Conservation (phyloP, 1,284 basidiomycete genomes). For the Trametes pubescens region DNA sequence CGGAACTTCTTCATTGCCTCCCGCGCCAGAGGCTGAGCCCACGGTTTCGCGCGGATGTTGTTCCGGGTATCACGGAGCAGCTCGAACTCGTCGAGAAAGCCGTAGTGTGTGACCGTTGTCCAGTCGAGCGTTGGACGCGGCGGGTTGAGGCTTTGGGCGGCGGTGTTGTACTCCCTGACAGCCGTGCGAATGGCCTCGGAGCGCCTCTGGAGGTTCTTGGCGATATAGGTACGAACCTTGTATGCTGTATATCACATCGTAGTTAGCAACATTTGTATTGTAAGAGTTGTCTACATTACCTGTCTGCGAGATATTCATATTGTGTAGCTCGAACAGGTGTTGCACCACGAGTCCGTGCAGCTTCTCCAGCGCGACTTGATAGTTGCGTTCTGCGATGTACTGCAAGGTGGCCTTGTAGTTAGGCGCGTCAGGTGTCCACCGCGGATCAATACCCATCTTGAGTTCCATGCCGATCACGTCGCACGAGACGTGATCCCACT, state of each 20-base stretch:
- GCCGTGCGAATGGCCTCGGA: conserved; percentile 36
- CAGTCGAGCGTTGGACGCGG: conserved; percentile 40
- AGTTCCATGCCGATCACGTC: conserved; percentile 6
- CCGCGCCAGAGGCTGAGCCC: conserved; percentile 40
- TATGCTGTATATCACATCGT: conserved; percentile 9
- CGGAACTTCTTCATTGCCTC: conserved; percentile 39
- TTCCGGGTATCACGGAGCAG: conserved; percentile 43
- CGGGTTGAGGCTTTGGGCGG: conserved; percentile 35
- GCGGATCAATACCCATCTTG: neutral
- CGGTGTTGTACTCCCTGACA: conserved; percentile 38
- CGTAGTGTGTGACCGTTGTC: conserved; percentile 42
- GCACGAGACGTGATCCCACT: neutral
- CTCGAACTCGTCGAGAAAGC: conserved; percentile 46
- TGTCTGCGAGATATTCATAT: conserved; percentile 37
- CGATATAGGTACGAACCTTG: conserved; percentile 35
- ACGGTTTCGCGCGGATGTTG: conserved; percentile 39
- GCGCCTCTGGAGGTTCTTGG: conserved; percentile 36
- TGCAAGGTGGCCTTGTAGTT: conserved; percentile 11
- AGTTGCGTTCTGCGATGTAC: conserved; percentile 33
- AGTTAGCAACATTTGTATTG: too few relatives aligned
- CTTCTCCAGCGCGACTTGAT: conserved; percentile 36
- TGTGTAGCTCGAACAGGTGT: conserved; percentile 42
- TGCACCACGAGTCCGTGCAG: conserved; percentile 40
- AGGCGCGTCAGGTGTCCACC: conserved; percentile 1
- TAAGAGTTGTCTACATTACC: too few relatives aligned